These are phyloP conservation scores for Asterophora lycoperdoides DNA, from an alignment of 768 basidiomycete species.

Conservation along the genomic window DNA sequence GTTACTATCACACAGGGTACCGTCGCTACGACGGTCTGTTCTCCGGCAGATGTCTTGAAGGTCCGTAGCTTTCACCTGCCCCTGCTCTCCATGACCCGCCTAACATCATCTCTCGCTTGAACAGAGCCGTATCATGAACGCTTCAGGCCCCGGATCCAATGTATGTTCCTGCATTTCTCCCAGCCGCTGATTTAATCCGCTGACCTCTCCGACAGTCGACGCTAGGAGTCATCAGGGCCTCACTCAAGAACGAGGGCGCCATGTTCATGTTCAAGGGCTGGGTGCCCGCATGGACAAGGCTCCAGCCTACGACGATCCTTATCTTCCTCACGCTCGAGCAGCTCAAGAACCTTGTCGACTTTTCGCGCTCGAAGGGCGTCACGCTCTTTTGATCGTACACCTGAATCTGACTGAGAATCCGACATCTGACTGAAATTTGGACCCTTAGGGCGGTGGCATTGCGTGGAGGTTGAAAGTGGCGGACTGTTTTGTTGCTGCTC, in stretches of 20 bases:
- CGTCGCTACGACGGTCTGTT: conserved; percentile 85
- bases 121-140: conserved; percentile 84
- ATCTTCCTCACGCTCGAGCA: conserved; percentile 86
- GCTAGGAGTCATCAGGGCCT: conserved; percentile 59
- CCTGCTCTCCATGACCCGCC: neutral
- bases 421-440: too few relatives aligned
- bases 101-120: conserved; percentile 1
- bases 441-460: too few relatives aligned
- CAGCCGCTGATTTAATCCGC: neutral
- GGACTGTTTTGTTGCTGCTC: neutral
- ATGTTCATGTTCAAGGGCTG: conserved; percentile 95
- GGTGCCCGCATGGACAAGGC: conserved; percentile 81
- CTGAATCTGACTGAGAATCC: too few relatives aligned
- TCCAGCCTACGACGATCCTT: conserved; percentile 84
- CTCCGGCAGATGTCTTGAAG: conserved; percentile 85
- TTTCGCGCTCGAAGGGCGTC: conserved; percentile 41
- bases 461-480: neutral
- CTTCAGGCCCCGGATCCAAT: conserved; percentile 73
- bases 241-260: conserved; percentile 69
- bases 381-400: conserved; percentile 19
- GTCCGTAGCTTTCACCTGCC: conserved; percentile 22
- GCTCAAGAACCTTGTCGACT: conserved; percentile 69
- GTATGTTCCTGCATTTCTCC: conserved; percentile 35
- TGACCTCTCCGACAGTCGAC: conserved; percentile 49
- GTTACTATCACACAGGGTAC: conserved; percentile 51